Conservation (phyloP, 2,329 filamentous ascomycete genomes). For the Pseudohalonectria lignicola region DNA sequence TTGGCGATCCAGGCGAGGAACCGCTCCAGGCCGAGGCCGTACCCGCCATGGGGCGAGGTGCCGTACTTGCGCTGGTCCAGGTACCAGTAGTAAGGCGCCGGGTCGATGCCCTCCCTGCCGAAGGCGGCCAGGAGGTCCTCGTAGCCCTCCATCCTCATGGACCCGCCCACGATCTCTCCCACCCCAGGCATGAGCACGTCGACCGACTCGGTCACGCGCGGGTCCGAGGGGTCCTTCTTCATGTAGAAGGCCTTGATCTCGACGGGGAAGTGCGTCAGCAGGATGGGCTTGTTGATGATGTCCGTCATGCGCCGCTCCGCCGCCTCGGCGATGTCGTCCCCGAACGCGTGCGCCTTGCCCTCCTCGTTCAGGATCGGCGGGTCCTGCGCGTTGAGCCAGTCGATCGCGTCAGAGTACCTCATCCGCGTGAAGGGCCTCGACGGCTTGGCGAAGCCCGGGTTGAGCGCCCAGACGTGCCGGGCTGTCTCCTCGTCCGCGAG, state of each 20-base stretch:
- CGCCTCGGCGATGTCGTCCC: conserved; percentile 91
- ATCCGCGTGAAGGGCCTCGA: conserved; percentile 85
- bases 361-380: conserved; percentile 80
- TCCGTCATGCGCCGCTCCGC: conserved; percentile 97
- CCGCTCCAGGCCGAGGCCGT: conserved; percentile 68
- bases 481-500: conserved; percentile 64
- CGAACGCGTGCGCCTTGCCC: conserved; percentile 78
- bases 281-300: conserved; percentile 83
- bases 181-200: conserved; percentile 82
- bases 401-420: conserved; percentile 87
- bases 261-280: conserved; percentile 77
- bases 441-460: conserved; percentile 80
- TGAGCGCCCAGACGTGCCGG: conserved; percentile 69
- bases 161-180: conserved; percentile 92
- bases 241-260: conserved; percentile 99
- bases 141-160: conserved; percentile 90
- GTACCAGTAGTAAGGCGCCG: conserved; percentile 94
- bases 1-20: conserved; percentile 55
- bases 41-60: conserved; percentile 23
- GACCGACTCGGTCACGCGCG: conserved; percentile 82
- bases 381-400: conserved; percentile 83
- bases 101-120: conserved; percentile 73
- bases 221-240: conserved; percentile 73
- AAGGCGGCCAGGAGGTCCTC: conserved; percentile 86
- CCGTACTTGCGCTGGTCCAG: conserved; percentile 97